These are phyloP conservation scores for Zizania palustris DNA, from an alignment of 202 grass and related monocot species.

Conservation along the genomic window DNA sequence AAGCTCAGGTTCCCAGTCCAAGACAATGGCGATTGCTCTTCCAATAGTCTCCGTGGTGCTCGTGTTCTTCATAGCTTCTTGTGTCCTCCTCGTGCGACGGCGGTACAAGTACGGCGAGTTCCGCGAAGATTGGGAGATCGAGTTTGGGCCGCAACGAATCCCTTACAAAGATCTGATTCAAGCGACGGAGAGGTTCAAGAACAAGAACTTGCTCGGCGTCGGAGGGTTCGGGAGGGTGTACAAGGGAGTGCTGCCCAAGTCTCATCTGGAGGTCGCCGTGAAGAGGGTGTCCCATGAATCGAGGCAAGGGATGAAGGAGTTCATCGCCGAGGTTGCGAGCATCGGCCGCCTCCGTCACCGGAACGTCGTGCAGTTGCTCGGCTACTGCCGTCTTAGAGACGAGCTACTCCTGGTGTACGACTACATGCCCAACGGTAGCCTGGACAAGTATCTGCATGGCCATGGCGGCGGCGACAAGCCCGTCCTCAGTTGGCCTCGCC, in stretches of 20 bases:
- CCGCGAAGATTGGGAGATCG: slow-evolving; percentile 47
- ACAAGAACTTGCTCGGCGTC: slow-evolving; percentile 43
- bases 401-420: slow-evolving; percentile 62
- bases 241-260: slow-evolving; percentile 40
- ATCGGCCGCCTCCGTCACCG: slow-evolving; percentile 56
- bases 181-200: slow-evolving; percentile 49
- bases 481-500: slow-evolving; percentile 37
- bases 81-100: neutral
- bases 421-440: slow-evolving; percentile 57
- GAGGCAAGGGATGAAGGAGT: slow-evolving; percentile 51
- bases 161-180: slow-evolving; percentile 41
- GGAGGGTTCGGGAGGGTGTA: slow-evolving; percentile 66
- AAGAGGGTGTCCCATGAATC: slow-evolving; percentile 57
- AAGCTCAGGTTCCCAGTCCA: neutral
- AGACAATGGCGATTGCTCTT: slow-evolving; percentile 7
- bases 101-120: slow-evolving; percentile 39
- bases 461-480: neutral
- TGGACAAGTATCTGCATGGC: slow-evolving; percentile 50
- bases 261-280: slow-evolving; percentile 46
- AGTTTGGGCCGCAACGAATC: slow-evolving; percentile 49
- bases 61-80: slow-evolving; percentile 1
- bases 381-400: slow-evolving; percentile 47
- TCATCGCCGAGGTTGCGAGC: slow-evolving; percentile 53
- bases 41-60: slow-evolving; percentile 7
- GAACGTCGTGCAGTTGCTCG: slow-evolving; percentile 52